Base-by-base conservation (phyloP, 805 yeast species). In the Candida wancherniae region DNA sequence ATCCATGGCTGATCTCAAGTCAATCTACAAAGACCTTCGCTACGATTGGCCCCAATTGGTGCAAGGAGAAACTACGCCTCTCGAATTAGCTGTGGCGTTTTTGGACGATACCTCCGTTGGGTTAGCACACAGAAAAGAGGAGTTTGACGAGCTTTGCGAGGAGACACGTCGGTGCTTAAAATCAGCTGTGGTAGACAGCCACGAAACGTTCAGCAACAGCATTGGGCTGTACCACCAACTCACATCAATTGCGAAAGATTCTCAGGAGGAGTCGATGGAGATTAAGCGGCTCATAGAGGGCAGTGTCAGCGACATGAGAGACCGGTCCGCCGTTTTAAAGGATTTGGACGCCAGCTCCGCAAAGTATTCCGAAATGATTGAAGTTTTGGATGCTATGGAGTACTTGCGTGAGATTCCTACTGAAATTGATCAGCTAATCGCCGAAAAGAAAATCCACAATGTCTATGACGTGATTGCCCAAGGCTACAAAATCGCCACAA, bases 61-160 rank as follows among this genome's bases (percentile, higher is more conserved):
- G 13, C 55, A 50, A 10, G 69, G 75, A 29, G 75, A 48, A 14
- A 45, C 85, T 33, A 87, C 86, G 51, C 94, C 95, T 1, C 68
- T 92, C 26, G 96, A 86, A 45, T 64, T 80, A 31, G 96, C 96
- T 0, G 64, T 90, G 22, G 77, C 88, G 1, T 64, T 92, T 35
- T 63, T 87, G 47, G 97, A 90, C 55, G 80, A 79, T 46, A 77
- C 94, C 2, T 83, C 95, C 1, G 92, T 87, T n/a, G 97, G 97
- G 0, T 60, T 84, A 47, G 94, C 95, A 1, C 80, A 79, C 47
- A 74, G 80, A 37, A 67, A 69, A 36, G 68, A 68, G 2, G 87
- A 84, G 39, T 90, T 90, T 44, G 63, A 69, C 24, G 69, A 71
- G 28, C 56, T 86, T 26, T 75, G 80, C 39, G 61, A 63, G 15